A percentile compares a stretch with the other conserved stretches of the same genome.
Evolutionary conservation across 1,284 basidiomycete genomes (phyloP).

Genomic region (Anthracocystis panici-leucophaei): DNA sequence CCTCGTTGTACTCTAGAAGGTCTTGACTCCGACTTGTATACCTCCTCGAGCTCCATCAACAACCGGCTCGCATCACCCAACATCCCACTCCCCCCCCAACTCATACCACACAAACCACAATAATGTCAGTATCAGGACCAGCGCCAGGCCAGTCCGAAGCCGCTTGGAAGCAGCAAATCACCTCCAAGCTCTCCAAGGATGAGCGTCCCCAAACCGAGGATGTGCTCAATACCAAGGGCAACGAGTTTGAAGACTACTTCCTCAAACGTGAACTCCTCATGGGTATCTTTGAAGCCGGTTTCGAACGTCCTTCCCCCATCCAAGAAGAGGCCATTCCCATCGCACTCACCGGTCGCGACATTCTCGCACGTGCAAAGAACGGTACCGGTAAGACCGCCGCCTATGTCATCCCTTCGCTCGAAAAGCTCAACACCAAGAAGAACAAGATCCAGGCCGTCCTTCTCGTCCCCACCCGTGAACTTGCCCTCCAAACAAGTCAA

Average conservation of each 20-base stretch:
- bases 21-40: background rate
- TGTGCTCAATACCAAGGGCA: conserved; percentile 68
- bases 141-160: conserved; percentile 59
- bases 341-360: conserved; percentile 76
- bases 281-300: conserved; percentile 72
- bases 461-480: conserved; percentile 69
- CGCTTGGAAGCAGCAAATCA: conserved; percentile 56
- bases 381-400: conserved; percentile 85
- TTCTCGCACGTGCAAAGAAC: conserved; percentile 78
- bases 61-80: conserved; percentile 11
- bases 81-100: background rate
- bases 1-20: background rate
- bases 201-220: conserved; percentile 69
- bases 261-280: conserved; percentile 69
- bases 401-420: conserved; percentile 95
- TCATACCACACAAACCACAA: conserved; percentile 9
- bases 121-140: conserved; percentile 59
- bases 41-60: background rate
- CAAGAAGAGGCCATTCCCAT: conserved; percentile 85
- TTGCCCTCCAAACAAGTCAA: conserved; percentile 82
- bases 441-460: conserved; percentile 83
- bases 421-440: conserved; percentile 87
- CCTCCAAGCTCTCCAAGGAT: conserved; percentile 56
- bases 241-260: conserved; percentile 69
- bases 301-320: conserved; percentile 95